These are phyloP conservation scores for Paramecium sonneborni DNA, from an alignment of 73 alveolate species.

Conservation along the genomic window DNA sequence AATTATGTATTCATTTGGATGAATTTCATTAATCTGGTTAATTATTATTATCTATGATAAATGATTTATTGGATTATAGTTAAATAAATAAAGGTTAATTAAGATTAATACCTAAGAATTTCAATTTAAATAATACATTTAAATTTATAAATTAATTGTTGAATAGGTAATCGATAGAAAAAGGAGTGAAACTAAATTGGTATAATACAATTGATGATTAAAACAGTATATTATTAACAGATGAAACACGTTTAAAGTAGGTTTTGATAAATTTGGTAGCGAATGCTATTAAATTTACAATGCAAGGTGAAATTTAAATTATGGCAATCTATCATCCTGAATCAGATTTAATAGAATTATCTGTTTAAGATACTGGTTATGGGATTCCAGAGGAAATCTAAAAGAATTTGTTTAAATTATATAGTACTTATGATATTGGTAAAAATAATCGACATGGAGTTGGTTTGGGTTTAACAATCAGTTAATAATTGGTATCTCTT, in stretches of 20 bases:
- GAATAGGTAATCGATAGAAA: not conserved
- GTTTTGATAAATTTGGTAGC: constrained; percentile 56
- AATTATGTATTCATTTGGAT: not conserved
- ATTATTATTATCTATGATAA: constrained; percentile 56
- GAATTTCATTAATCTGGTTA: constrained; percentile 54
- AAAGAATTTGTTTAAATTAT: constrained; percentile 47
- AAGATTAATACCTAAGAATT: not conserved
- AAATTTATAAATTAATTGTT: not conserved
- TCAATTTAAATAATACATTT: not conserved
- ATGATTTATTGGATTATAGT: constrained; percentile 63
- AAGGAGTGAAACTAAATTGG: constrained; percentile 1
- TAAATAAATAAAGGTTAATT: constrained; percentile 24
- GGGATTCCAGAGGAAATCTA: constrained; percentile 56
- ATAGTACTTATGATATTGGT: constrained; percentile 42
- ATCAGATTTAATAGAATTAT: not conserved
- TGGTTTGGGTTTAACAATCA: constrained; percentile 65
- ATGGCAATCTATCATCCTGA: not conserved
- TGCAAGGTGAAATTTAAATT: constrained; percentile 27
- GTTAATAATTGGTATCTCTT: constrained; percentile 50
- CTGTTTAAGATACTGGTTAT: constrained; percentile 62
- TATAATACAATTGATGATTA: not conserved
- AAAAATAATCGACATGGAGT: constrained; percentile 60
- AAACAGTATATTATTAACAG: not conserved
- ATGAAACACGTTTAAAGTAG: constrained; percentile 49
- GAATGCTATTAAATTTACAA: constrained; percentile 63